phyloP scores from a whole-genome alignment of 306 rosid genomes.

The Sesbania bispinosa region DNA sequence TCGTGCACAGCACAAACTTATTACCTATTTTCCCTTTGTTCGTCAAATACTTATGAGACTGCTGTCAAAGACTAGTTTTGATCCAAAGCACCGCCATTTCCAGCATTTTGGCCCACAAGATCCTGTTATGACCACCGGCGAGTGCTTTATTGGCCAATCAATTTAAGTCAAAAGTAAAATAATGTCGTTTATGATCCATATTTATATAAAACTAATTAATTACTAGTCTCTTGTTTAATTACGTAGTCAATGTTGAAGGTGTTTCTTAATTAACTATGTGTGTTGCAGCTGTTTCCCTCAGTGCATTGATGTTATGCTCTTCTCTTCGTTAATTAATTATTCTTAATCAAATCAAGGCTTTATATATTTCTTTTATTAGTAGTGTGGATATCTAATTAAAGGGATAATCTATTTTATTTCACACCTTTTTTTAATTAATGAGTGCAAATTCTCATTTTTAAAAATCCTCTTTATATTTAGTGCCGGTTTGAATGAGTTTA shows the following conservation, averaged over 20 bases:
- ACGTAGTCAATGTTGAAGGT: constrained; percentile 11
- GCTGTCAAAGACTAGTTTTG: constrained; percentile 4
- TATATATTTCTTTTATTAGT: not conserved
- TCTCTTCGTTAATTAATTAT: not conserved
- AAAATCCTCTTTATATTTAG: not conserved
- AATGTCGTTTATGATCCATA: not conserved
- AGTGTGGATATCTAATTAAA: not conserved
- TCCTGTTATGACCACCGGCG: constrained; percentile 23
- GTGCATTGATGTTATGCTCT: not conserved
- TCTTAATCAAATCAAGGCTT: not conserved
- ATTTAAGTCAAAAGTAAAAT: constrained; percentile 29
- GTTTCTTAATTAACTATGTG: not conserved
- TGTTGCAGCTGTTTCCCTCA: constrained; percentile 50
- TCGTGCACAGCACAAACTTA: not conserved
- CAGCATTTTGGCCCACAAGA: constrained; percentile 30
- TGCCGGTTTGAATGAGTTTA: too few species aligned
- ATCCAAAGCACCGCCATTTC: constrained; percentile 29
- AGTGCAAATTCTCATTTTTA: not conserved
- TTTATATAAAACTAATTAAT: not conserved
- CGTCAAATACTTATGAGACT: not conserved
- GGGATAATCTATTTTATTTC: not conserved
- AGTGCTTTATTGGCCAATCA: constrained; percentile 28
- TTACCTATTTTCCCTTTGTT: not conserved
- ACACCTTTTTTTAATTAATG: not conserved
- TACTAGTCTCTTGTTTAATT: not conserved